Evolutionary conservation across 768 basidiomycete species (phyloP).

Genomic region (Mycena rebaudengoi): DNA sequence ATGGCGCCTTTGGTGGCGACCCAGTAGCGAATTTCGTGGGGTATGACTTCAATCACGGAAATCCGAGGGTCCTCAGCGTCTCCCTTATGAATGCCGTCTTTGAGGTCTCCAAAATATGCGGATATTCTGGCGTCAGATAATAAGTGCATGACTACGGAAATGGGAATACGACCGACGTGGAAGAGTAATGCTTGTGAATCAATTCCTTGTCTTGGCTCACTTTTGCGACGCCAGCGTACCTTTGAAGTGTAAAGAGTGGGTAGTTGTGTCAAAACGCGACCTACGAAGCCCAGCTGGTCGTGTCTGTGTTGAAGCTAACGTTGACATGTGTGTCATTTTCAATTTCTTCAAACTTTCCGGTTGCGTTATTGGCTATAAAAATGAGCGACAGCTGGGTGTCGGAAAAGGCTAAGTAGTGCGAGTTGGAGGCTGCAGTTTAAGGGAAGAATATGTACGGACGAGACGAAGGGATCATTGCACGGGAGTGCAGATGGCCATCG

Average conservation of each 20-base stretch:
- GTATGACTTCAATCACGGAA: conserved; percentile 79
- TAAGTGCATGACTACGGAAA: neutral
- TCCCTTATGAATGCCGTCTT: conserved; percentile 88
- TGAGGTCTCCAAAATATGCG: conserved; percentile 89
- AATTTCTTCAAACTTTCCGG: conserved; percentile 81
- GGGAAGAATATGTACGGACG: conserved; percentile 52
- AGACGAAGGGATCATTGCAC: conserved; percentile 80
- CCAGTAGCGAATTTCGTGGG: conserved; percentile 87
- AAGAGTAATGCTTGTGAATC: conserved; percentile 74
- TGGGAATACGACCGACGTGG: conserved; percentile 44
- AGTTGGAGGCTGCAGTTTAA: neutral
- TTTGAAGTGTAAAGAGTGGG: conserved; percentile 30
- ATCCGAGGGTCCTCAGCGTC: conserved; percentile 82
- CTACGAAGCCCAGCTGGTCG: conserved; percentile 80
- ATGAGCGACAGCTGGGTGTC: conserved; percentile 63
- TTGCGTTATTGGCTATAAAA: conserved; percentile 79
- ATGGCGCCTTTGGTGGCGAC: conserved; percentile 67
- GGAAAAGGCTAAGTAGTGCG: conserved; percentile 46
- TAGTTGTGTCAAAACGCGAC: conserved; percentile 19
- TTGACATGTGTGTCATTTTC: conserved; percentile 81
- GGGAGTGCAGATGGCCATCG: conserved; percentile 76
- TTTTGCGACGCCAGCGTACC: conserved; percentile 77
- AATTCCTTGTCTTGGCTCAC: conserved; percentile 67
- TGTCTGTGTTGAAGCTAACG: conserved; percentile 75
- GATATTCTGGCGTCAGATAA: no score